Evolutionary conservation across 2,329 filamentous ascomycete genomes (phyloP).

Genomic region (Pyricularia sp.): DNA sequence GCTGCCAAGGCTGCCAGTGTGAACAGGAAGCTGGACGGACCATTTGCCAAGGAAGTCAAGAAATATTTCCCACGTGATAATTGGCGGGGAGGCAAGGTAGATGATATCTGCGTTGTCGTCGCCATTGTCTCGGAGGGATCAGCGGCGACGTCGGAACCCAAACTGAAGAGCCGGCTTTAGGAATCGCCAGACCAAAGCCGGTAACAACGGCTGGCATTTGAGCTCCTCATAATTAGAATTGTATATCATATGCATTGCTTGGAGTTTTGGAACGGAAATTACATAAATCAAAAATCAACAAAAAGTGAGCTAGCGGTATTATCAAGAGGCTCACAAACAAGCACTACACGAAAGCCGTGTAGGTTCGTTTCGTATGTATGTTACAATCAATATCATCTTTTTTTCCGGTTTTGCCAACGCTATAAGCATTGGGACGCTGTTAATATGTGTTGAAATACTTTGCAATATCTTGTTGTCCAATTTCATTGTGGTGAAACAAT

Average conservation of each 20-base stretch:
- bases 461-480: background rate
- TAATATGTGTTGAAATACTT: background rate
- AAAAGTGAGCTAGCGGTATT: background rate
- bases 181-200: background rate
- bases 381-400: background rate
- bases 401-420: background rate
- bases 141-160: constrained; percentile 14
- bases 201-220: background rate
- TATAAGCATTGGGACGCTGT: background rate
- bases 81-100: constrained; percentile 85
- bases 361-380: background rate
- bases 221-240: background rate
- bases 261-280: constrained; percentile 1
- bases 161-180: constrained; percentile 14
- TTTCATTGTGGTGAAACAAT: background rate
- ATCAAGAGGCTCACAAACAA: background rate
- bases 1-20: constrained; percentile 78
- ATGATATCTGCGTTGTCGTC: constrained; percentile 85
- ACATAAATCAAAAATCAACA: background rate
- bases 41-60: constrained; percentile 90
- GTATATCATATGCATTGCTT: constrained; percentile 2
- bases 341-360: background rate
- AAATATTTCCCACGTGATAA: constrained; percentile 74
- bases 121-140: constrained; percentile 54
- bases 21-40: constrained; percentile 71